phyloP scores from a whole-genome alignment of 305 asterid species.

The Fraxinus platypoda region DNA sequence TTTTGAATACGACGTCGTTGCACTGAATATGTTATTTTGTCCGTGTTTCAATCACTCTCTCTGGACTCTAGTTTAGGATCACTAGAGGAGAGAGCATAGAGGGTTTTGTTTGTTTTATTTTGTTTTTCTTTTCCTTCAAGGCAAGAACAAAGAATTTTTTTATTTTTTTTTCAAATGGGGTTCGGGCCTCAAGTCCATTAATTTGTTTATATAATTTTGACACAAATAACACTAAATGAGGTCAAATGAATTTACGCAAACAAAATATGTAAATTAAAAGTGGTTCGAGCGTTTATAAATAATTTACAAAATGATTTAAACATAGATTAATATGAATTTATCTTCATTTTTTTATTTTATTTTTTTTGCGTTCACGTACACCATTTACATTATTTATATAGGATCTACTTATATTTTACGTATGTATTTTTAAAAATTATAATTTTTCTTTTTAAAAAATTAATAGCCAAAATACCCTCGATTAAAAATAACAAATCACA shows the following conservation, averaged over 20 bases:
- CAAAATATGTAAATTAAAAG: no score
- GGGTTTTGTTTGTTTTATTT: neutral
- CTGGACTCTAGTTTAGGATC: neutral
- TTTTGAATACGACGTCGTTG: constrained; percentile 26
- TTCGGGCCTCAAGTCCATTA: neutral
- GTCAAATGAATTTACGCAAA: neutral
- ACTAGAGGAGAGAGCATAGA: constrained; percentile 16
- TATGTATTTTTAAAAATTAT: no score
- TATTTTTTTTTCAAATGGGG: neutral
- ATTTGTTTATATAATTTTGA: neutral
- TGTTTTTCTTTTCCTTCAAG: constrained; percentile 58
- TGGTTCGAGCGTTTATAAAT: no score
- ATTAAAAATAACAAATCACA: no score
- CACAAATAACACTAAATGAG: neutral
- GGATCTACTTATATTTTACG: no score
- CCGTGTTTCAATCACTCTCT: constrained; percentile 7
- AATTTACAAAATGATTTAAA: no score
- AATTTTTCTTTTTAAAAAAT: no score
- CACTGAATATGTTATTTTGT: neutral
- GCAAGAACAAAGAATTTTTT: constrained; percentile 20
- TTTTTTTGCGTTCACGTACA: no score
- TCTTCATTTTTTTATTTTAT: no score
- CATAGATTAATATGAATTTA: no score
- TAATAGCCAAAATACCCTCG: no score
- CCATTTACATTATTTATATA: no score